Conservation (phyloP, 2,329 filamentous ascomycete species). For the Aspergillus calidoustus region DNA sequence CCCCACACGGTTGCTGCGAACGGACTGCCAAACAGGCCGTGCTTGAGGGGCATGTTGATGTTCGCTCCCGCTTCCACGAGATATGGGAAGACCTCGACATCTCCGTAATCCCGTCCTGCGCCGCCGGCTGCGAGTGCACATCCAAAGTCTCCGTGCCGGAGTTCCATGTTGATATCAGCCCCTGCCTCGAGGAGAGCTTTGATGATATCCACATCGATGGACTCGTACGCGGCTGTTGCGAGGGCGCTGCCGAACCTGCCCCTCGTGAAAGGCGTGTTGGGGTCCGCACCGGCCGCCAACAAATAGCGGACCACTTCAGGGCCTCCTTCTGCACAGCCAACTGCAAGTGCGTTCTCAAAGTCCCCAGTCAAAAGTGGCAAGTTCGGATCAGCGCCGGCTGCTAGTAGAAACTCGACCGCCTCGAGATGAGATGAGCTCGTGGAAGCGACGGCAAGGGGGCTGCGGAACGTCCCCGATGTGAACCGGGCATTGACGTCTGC, state of each 20-base stretch:
- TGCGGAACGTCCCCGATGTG: not conserved
- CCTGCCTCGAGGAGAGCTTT: conserved; percentile 6
- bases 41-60: conserved; percentile 1
- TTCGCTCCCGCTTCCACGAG: not conserved
- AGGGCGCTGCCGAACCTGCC: conserved; percentile 16
- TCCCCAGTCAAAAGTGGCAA: not conserved
- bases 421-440: not conserved
- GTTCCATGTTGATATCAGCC: conserved; percentile 9
- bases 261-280: conserved; percentile 3
- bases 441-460: not conserved
- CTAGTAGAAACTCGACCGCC: not conserved
- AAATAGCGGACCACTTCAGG: conserved; percentile 1
- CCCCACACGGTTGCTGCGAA: conserved; percentile 6
- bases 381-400: not conserved
- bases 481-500: not conserved
- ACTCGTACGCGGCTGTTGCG: conserved; percentile 5
- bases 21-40: not conserved
- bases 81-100: not conserved
- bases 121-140: conserved; percentile 3
- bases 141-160: conserved; percentile 3
- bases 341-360: conserved; percentile 5
- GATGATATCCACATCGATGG: conserved; percentile 1
- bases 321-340: not conserved
- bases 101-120: not conserved
- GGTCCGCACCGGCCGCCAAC: conserved; percentile 16